phyloP scores from a whole-genome alignment of 2,329 filamentous ascomycete genomes.

The Rutstroemia sp. region DNA sequence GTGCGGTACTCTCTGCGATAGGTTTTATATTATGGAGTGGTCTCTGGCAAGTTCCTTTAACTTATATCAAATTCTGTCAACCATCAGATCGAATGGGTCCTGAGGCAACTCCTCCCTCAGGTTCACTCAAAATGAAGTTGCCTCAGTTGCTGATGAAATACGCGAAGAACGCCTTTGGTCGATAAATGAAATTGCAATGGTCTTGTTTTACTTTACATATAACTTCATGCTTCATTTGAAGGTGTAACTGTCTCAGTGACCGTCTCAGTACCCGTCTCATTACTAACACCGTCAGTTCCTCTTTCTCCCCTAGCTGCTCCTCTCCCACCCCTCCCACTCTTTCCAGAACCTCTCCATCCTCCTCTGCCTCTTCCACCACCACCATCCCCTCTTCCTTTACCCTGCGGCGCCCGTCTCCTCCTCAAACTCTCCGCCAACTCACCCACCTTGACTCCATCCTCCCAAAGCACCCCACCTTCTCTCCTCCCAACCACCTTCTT shows the following conservation, averaged over 20 bases:
- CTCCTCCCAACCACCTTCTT: slow-evolving; percentile 59
- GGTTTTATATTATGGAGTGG: too few species aligned
- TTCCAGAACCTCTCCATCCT: slow-evolving; percentile 7
- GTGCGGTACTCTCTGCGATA: too few species aligned
- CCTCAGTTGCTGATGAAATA: too few species aligned
- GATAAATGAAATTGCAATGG: too few species aligned
- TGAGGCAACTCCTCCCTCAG: too few species aligned
- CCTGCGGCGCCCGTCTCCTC: slow-evolving; percentile 40
- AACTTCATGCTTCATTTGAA: neutral
- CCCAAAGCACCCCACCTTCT: slow-evolving; percentile 58
- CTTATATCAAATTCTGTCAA: too few species aligned
- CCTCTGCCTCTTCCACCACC: slow-evolving; percentile 28
- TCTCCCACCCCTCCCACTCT: slow-evolving; percentile 26
- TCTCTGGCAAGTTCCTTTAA: too few species aligned
- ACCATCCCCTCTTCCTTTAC: slow-evolving; percentile 31
- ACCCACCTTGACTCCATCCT: slow-evolving; percentile 56
- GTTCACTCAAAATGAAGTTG: too few species aligned
- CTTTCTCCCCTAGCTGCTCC: slow-evolving; percentile 22
- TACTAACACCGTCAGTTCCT: slow-evolving; percentile 29
- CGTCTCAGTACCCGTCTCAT: slow-evolving; percentile 10
- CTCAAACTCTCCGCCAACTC: slow-evolving; percentile 58
- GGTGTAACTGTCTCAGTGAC: neutral
- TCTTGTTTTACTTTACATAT: neutral
- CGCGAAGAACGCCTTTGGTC: too few species aligned
- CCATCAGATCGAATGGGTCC: too few species aligned